These are phyloP conservation scores for Tolypocladium ovalisporum DNA, from an alignment of 2,329 filamentous ascomycete species.

Conservation along the genomic window DNA sequence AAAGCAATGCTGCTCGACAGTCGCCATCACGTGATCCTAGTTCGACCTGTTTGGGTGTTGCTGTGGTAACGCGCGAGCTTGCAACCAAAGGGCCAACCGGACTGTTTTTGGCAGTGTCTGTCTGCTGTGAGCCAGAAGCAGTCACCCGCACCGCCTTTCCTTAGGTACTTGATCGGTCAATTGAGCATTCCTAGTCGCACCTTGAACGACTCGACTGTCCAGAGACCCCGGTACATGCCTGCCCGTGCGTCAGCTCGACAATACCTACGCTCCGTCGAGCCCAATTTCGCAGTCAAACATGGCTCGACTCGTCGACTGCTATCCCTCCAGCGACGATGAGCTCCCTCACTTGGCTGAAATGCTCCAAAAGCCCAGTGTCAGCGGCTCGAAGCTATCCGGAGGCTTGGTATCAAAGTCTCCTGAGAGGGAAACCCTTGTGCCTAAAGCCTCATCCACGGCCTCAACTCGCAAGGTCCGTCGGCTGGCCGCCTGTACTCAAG, in stretches of 20 bases:
- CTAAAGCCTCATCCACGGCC: conserved; percentile 12
- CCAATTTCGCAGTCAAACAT: conserved; percentile 6
- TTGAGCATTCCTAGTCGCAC: neutral
- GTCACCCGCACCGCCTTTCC: neutral
- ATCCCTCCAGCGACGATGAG: conserved; percentile 27
- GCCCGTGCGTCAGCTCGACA: neutral
- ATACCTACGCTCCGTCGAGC: neutral
- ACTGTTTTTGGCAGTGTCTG: too few species aligned
- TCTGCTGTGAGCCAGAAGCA: neutral
- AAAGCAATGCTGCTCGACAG: neutral
- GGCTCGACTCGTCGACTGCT: conserved; percentile 17
- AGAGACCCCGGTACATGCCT: neutral
- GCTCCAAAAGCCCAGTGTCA: conserved; percentile 5
- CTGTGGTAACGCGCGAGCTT: too few species aligned
- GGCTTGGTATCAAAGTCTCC: conserved; percentile 1
- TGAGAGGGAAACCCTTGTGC: conserved; percentile 9
- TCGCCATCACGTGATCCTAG: neutral
- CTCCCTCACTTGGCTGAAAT: conserved; percentile 27
- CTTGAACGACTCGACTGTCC: neutral
- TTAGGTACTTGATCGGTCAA: neutral
- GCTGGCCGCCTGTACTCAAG: conserved; percentile 11
- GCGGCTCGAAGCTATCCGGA: neutral
- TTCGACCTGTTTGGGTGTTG: neutral
- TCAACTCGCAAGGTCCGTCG: conserved; percentile 19
- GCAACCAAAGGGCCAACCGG: too few species aligned